Base-by-base conservation (phyloP, 805 yeast species). In the Groenewaldozyma salmanticensis region DNA sequence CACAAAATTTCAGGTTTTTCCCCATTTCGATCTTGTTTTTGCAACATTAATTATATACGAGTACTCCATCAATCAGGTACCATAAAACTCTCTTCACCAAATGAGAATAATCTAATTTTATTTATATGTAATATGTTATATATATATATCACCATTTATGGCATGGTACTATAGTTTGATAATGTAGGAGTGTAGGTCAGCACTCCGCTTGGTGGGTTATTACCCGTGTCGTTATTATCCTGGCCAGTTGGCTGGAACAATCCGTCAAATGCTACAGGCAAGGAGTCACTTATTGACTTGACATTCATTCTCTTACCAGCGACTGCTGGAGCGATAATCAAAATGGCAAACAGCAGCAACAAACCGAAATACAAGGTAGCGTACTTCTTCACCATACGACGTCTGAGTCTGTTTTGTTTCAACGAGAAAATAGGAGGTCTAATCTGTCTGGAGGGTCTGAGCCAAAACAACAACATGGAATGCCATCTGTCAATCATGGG, bases 401-500 rank as follows among this genome's bases (percentile, higher is more conserved):
- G 86, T 66, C 98, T 82, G 65, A 88, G 78, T 68, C 85, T 81
- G 43, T 94, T 90, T 71, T 92, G 97, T 69, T 92, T 92, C 68
- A 90, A 71, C 16, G 97, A 86, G 69, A 86, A 88, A 61, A 92
- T 87, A 56, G 98, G 97, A 47, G 96, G 96, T 67, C 97, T 83
- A 59, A 92, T 88, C 70, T 87, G 95, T 68, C 94, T 81, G 48
- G 92, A 72, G 43, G 98, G 98, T 63, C 86, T 84, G 68, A 94
- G 81, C 99, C 99, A 92, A 81, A 92, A 92, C 66, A 92, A 72
- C 94, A 90, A 81, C 64, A 87, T 79, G 35, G 98, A 90, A 67
- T 92, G 99, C 95, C 95, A 87, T 71, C 84, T 84, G 69, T 92
- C 98, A 63, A 87, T 68, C 63, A 76, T 71, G 57, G 99, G 99